These are phyloP conservation scores for Grosmannia clavigera DNA, from an alignment of 2,329 filamentous ascomycete species.

Conservation along the genomic window DNA sequence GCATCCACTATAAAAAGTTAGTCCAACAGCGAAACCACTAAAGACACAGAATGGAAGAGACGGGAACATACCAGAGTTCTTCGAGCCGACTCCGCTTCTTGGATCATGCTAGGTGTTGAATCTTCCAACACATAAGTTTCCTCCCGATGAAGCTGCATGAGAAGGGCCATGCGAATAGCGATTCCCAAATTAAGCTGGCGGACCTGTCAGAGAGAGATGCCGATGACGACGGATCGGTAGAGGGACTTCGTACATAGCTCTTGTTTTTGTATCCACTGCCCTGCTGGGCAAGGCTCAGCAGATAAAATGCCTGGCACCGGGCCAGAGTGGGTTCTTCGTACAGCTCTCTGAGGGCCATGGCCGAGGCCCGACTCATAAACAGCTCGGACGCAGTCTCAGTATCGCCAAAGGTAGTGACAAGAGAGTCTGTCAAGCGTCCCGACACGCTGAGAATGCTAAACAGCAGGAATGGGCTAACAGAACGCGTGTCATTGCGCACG, in stretches of 20 bases:
- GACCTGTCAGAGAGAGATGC: not conserved
- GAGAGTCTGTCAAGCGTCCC: conserved; percentile 37
- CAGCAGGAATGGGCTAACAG: conserved; percentile 42
- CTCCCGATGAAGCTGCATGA: conserved; percentile 43
- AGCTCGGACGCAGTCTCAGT: conserved; percentile 38
- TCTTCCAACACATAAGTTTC: conserved; percentile 36
- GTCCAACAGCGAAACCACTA: not conserved
- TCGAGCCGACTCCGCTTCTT: conserved; percentile 42
- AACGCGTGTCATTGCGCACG: conserved; percentile 32
- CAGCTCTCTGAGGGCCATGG: conserved; percentile 34
- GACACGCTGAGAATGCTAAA: conserved; percentile 44
- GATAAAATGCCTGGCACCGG: conserved; percentile 45
- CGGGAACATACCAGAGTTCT: conserved; percentile 35
- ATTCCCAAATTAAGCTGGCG: conserved; percentile 42
- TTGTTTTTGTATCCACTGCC: conserved; percentile 39
- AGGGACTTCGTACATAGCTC: conserved; percentile 34
- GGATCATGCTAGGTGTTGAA: conserved; percentile 30
- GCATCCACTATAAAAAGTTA: conserved; percentile 36
- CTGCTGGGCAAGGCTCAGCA: conserved; percentile 46
- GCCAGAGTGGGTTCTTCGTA: conserved; percentile 41
- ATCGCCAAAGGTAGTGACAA: conserved; percentile 36
- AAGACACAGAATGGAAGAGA: not conserved
- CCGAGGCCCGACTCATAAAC: conserved; percentile 38
- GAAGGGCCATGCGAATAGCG: conserved; percentile 40
- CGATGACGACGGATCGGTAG: not conserved